Conservation (phyloP, 495 filamentous ascomycete species). For the Annulohypoxylon stygium region DNA sequence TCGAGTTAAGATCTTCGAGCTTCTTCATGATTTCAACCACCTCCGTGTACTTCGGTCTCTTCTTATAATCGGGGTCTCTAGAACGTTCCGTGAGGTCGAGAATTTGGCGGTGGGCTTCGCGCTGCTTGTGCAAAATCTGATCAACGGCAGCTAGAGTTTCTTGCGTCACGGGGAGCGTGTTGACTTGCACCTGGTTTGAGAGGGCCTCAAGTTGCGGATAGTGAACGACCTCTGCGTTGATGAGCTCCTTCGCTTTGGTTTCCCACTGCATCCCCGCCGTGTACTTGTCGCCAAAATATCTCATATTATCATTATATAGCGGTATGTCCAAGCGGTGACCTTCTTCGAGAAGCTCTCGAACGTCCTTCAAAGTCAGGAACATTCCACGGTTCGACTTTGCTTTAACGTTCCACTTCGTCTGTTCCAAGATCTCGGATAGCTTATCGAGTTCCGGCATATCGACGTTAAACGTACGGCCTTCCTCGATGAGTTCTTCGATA, state of each 20-base stretch:
- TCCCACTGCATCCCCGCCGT: conserved; percentile 89
- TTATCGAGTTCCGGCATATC: conserved; percentile 93
- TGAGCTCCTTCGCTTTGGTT: conserved; percentile 91
- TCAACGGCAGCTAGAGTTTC: conserved; percentile 88
- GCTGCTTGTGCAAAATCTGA: conserved; percentile 93
- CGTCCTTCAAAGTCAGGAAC: conserved; percentile 79
- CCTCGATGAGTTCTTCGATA: conserved; percentile 90
- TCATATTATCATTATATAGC: conserved; percentile 80
- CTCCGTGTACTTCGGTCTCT: conserved; percentile 90
- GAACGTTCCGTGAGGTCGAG: conserved; percentile 81
- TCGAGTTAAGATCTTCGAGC: conserved; percentile 88
- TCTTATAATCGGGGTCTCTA: conserved; percentile 76
- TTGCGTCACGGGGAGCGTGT: conserved; percentile 80
- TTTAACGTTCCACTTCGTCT: conserved; percentile 89
- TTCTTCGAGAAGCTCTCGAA: conserved; percentile 79
- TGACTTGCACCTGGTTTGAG: conserved; percentile 77
- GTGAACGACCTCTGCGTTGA: conserved; percentile 88
- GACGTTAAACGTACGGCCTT: conserved; percentile 89
- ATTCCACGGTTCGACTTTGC: conserved; percentile 72
- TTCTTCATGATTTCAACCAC: conserved; percentile 90
- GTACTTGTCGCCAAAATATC: conserved; percentile 79
- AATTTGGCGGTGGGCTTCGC: conserved; percentile 92
- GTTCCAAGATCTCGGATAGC: conserved; percentile 82
- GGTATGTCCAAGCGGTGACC: conserved; percentile 81
- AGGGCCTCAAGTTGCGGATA: conserved; percentile 95